phyloP scores from a whole-genome alignment of 2,329 filamentous ascomycete genomes.

The Coleophoma crateriformis region DNA sequence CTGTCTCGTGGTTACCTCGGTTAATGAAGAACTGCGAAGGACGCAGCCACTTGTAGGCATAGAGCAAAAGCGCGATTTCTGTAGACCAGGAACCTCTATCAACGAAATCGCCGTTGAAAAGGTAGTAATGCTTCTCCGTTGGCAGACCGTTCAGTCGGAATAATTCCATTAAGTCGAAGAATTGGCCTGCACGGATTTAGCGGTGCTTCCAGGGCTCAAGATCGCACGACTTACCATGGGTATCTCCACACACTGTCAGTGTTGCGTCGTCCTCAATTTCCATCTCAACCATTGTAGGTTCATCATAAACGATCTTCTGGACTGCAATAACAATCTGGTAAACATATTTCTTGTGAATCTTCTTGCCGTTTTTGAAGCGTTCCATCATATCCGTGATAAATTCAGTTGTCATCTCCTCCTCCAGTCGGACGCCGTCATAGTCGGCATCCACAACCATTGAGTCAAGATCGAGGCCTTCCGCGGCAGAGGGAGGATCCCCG shows the following conservation, averaged over 20 bases:
- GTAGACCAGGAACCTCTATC: slow-evolving; percentile 96
- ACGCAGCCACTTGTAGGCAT: slow-evolving; percentile 94
- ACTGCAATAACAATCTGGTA: slow-evolving; percentile 93
- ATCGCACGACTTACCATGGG: slow-evolving; percentile 62
- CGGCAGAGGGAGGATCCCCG: slow-evolving; percentile 84
- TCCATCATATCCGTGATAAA: slow-evolving; percentile 98
- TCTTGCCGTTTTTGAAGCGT: slow-evolving; percentile 93
- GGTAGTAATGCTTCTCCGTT: slow-evolving; percentile 80
- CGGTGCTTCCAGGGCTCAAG: not conserved
- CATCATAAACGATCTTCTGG: slow-evolving; percentile 83
- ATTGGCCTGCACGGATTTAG: slow-evolving; percentile 61
- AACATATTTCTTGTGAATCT: slow-evolving; percentile 91
- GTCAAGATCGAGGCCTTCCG: slow-evolving; percentile 84
- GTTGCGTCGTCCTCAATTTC: slow-evolving; percentile 71
- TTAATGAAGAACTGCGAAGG: slow-evolving; percentile 90
- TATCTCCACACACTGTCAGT: slow-evolving; percentile 95
- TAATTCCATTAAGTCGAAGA: slow-evolving; percentile 93
- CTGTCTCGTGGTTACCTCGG: slow-evolving; percentile 96
- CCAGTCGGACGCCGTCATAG: slow-evolving; percentile 80
- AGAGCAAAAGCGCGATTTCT: slow-evolving; percentile 90
- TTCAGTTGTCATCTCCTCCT: slow-evolving; percentile 84
- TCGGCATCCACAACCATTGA: slow-evolving; percentile 74
- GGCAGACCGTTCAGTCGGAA: slow-evolving; percentile 88
- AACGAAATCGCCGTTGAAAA: slow-evolving; percentile 99
- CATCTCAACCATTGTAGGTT: slow-evolving; percentile 96